Conservation (phyloP, 495 filamentous ascomycete genomes). For the Hypoxylon fragiforme region DNA sequence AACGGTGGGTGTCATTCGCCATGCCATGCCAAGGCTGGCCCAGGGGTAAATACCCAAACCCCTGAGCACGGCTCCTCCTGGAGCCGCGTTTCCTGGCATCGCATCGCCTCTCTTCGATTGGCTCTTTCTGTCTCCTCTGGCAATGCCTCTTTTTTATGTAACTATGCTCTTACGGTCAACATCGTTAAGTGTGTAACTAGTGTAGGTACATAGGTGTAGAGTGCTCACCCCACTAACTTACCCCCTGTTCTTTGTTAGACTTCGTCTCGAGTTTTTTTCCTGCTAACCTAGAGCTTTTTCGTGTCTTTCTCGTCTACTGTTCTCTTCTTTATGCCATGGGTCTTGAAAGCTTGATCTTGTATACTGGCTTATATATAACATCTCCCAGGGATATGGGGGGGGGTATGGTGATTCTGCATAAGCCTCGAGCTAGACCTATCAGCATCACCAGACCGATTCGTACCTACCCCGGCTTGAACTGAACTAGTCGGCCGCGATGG, state of each 20-base stretch:
- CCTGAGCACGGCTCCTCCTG: constrained; percentile 21
- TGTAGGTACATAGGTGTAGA: background rate
- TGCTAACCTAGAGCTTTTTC: background rate
- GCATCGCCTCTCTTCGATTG: constrained; percentile 20
- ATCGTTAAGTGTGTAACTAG: constrained; percentile 11
- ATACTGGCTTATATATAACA: constrained; percentile 1
- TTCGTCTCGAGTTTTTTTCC: constrained; percentile 21
- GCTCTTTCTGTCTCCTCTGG: constrained; percentile 1
- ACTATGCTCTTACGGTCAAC: constrained; percentile 3
- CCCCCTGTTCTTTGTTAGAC: constrained; percentile 1
- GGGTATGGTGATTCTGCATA: constrained; percentile 11
- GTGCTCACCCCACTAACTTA: background rate
- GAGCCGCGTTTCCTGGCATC: constrained; percentile 32
- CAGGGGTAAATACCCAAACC: background rate
- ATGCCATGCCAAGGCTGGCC: background rate
- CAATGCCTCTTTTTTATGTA: constrained; percentile 9
- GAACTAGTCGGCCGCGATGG: background rate
- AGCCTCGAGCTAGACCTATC: background rate
- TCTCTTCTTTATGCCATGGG: constrained; percentile 8
- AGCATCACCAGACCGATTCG: constrained; percentile 1
- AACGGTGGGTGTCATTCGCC: too few relatives aligned
- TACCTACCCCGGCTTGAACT: background rate
- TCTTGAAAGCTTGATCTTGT: too few relatives aligned
- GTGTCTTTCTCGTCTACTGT: constrained; percentile 1
- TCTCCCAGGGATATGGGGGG: constrained; percentile 3